A percentile compares a stretch with the other conserved stretches of the same genome.
These are phyloP conservation scores for Aspergillus sergii DNA, from an alignment of 2,329 filamentous ascomycete species.

Conservation along the genomic window DNA sequence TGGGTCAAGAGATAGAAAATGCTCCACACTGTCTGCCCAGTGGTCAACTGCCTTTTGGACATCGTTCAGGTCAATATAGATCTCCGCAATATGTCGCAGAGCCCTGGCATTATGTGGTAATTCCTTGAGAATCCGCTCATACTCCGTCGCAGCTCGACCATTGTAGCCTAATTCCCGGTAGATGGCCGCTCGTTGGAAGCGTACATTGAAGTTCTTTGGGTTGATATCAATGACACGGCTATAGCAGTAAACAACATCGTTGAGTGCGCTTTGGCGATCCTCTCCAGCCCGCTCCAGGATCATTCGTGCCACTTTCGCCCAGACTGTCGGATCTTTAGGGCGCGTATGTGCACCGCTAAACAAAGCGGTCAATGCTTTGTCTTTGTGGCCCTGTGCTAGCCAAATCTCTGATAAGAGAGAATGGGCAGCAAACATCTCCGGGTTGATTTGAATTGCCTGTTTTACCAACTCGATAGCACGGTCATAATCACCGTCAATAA, in stretches of 20 bases:
- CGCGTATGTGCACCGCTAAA: conserved; percentile 61
- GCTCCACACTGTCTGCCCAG: conserved; percentile 57
- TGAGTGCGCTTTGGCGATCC: conserved; percentile 44
- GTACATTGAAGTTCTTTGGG: conserved; percentile 54
- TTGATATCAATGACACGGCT: conserved; percentile 58
- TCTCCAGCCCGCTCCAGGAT: conserved; percentile 54
- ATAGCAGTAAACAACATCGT: conserved; percentile 57
- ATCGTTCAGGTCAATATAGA: conserved; percentile 56
- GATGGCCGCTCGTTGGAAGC: conserved; percentile 58
- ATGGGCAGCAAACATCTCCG: conserved; percentile 65
- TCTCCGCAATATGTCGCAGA: conserved; percentile 59
- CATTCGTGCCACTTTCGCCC: conserved; percentile 59
- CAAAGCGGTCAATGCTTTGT: conserved; percentile 59
- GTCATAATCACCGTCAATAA: conserved; percentile 51
- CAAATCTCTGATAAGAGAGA: conserved; percentile 63
- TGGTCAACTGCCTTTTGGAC: conserved; percentile 51
- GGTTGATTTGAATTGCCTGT: conserved; percentile 58
- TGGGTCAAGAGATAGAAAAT: conserved; percentile 49
- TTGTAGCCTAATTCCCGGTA: conserved; percentile 54
- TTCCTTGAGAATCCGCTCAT: conserved; percentile 57
- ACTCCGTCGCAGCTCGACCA: conserved; percentile 52
- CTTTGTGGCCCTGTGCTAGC: conserved; percentile 56
- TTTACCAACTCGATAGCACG: conserved; percentile 47
- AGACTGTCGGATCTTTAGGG: conserved; percentile 57
- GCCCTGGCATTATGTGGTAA: conserved; percentile 58